Evolutionary conservation across 768 basidiomycete genomes (phyloP), one percentile per base, ranked within the genome.

Genomic region (Fistulinella prunicolor): DNA sequence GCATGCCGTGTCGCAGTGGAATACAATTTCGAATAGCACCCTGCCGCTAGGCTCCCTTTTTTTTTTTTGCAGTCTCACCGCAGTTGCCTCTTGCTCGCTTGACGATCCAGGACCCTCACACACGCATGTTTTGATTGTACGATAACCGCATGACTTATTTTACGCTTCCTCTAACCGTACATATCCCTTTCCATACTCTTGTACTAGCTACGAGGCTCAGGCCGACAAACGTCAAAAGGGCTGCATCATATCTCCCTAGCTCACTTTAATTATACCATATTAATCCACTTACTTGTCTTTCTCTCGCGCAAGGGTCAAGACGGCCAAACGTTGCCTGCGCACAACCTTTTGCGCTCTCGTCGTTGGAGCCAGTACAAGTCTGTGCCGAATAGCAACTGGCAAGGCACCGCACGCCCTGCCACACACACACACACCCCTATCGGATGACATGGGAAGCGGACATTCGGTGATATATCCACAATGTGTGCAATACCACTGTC

Each of bases 1-100:
- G 87, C 86, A 7, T 89, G 87, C 59, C 78, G 76, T 49, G 76
- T 76, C 43, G 86, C 86, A 10, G 86, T 88, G 59, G 80, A 83
- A 54, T 89, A 89, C 65, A 79, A 80, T 20, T 80, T 89, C 49
- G 87, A 89, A 63, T 72, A 53, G 69, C 40, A 9, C 41, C 28
- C 23, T 38, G 32, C 40, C 30, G 7, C 30, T 32, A 12, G n/a
- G n/a, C n/a, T n/a, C 30, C 30, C 30, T 32, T 32, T 32, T 10
- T 32, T 32, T 32, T 32, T 10, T 32, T 32, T 32, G n/a, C n/a
- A n/a, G n/a, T n/a, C n/a, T n/a, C n/a, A n/a, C n/a, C n/a, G n/a
- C n/a, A n/a, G n/a, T n/a, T n/a, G n/a, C n/a, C n/a, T 32, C 4
- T 14, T 32, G 30, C 30, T 44, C 40, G 44, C 34, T 34, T 39